These are phyloP conservation scores for Colletotrichum echinochloae DNA, from an alignment of 2,329 filamentous ascomycete genomes.

Conservation along the genomic window DNA sequence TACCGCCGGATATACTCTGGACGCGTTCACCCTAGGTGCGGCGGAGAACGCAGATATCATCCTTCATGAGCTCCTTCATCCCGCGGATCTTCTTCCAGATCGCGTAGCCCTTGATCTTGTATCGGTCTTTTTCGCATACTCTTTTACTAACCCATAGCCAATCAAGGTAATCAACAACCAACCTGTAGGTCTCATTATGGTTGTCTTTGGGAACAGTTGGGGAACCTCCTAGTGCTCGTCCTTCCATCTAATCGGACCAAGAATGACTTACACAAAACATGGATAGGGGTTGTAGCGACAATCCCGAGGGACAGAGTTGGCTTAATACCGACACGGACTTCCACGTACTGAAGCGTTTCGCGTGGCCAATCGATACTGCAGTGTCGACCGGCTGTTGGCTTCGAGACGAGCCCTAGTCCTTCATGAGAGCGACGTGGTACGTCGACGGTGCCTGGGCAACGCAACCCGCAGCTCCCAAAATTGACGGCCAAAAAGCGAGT, in stretches of 20 bases:
- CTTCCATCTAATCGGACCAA: neutral
- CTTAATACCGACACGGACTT: constrained; percentile 35
- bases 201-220: neutral
- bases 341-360: constrained; percentile 47
- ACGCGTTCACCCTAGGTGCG: no score
- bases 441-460: constrained; percentile 54
- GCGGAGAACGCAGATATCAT: no score
- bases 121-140: no score
- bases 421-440: constrained; percentile 43
- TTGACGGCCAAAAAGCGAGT: neutral
- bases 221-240: no score
- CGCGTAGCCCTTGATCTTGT: no score
- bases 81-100: no score
- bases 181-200: neutral
- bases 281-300: constrained; percentile 44
- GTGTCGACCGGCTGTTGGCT: constrained; percentile 48
- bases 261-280: neutral
- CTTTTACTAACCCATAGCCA: neutral
- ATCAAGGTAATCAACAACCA: no score
- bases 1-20: no score
- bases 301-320: constrained; percentile 39
- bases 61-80: no score
- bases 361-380: constrained; percentile 47
- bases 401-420: constrained; percentile 49
- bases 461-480: constrained; percentile 48